Conservation (phyloP, 176 grass and related monocot species). For the Elymus sibiricus region DNA sequence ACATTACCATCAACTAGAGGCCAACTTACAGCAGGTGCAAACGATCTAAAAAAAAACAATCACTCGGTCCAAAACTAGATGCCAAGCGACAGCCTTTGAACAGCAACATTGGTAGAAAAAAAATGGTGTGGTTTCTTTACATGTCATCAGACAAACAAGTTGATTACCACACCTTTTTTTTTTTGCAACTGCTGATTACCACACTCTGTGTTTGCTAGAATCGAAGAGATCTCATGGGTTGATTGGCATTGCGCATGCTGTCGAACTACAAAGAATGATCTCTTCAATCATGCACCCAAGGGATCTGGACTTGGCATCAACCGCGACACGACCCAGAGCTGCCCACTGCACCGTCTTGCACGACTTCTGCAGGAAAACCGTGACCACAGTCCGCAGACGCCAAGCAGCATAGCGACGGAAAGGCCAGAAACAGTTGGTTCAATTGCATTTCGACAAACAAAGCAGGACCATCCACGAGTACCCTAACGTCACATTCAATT, state of each 20-base stretch:
- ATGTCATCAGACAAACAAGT: not conserved
- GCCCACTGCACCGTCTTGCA: not conserved
- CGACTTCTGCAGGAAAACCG: not conserved
- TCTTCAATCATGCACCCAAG: not conserved
- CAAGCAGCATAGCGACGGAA: conserved; percentile 19
- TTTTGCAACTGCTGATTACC: too few species aligned
- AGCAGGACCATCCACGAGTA: not conserved
- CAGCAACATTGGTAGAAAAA: too few species aligned
- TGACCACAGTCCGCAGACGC: conserved; percentile 18
- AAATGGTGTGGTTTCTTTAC: not conserved
- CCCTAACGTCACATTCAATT: conserved; percentile 5
- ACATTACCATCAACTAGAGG: not conserved
- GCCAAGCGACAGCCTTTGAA: too few species aligned
- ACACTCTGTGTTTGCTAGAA: too few species aligned
- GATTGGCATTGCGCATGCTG: not conserved
- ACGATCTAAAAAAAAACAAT: too few species aligned
- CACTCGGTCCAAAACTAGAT: too few species aligned
- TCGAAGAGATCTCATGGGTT: not conserved
- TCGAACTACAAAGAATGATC: not conserved
- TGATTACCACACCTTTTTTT: not conserved
- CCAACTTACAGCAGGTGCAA: not conserved
- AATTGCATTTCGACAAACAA: not conserved
- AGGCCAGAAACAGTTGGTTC: conserved; percentile 18
- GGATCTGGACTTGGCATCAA: not conserved
- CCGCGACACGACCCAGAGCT: not conserved